Percentiles rank a stretch among this genome's conserved stretches.
Conservation (phyloP, 108 stramenopile genomes). For the Conticribra weissflogii region DNA sequence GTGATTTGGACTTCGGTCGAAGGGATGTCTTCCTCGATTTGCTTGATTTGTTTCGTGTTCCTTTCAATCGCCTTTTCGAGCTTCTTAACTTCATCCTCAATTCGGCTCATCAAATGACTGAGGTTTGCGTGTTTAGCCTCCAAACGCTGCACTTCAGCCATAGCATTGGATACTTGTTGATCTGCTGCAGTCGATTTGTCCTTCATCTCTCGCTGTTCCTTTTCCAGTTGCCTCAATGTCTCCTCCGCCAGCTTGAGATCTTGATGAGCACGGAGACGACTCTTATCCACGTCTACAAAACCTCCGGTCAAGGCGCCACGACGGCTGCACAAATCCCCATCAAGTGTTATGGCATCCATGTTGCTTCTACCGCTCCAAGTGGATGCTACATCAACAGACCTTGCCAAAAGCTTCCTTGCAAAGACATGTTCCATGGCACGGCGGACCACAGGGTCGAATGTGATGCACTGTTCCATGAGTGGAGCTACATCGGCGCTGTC, state of each 20-base stretch:
- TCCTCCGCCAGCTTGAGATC: constrained; percentile 58
- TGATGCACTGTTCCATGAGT: constrained; percentile 70
- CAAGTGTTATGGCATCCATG: constrained; percentile 97
- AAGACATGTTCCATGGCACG: constrained; percentile 95
- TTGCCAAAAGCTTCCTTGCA: constrained; percentile 89
- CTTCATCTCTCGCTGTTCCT: constrained; percentile 56
- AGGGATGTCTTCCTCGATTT: constrained; percentile 73
- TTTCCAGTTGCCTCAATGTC: constrained; percentile 46
- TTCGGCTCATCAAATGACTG: constrained; percentile 58
- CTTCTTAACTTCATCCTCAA: constrained; percentile 58
- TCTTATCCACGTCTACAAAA: constrained; percentile 77
- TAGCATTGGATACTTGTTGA: constrained; percentile 67
- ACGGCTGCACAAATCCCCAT: constrained; percentile 93
- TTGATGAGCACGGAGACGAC: constrained; percentile 68
- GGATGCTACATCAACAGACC: constrained; percentile 78
- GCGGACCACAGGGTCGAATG: constrained; percentile 79
- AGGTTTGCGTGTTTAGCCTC: constrained; percentile 79
- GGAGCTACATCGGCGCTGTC: constrained; percentile 76
- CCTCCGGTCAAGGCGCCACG: constrained; percentile 95
- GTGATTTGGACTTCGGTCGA: constrained; percentile 68
- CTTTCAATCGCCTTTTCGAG: constrained; percentile 49
- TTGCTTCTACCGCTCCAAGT: constrained; percentile 66
- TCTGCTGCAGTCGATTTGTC: constrained; percentile 61
- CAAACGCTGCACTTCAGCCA: constrained; percentile 71
- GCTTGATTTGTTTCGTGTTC: constrained; percentile 67